A percentile compares a stretch with the other conserved stretches of the same genome.
Evolutionary conservation across 192 early-diverging fungal genomes (phyloP).

Genomic region (Coemansia sp.): DNA sequence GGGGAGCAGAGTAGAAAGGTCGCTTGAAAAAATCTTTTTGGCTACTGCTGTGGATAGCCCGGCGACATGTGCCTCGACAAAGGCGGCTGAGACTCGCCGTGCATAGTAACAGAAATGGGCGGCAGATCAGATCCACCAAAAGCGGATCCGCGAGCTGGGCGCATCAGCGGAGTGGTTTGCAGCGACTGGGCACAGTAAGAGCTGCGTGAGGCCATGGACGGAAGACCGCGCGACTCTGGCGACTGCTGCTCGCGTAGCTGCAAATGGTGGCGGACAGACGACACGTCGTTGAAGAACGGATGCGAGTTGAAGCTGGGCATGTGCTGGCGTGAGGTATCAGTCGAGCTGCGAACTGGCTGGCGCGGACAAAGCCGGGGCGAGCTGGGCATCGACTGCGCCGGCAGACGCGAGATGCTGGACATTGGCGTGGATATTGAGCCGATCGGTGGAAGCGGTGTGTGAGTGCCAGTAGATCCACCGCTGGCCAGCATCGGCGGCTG

Average conservation of each 20-base stretch:
- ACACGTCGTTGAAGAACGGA: constrained; percentile 45
- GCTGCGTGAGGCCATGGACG: constrained; percentile 5
- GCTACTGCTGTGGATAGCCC: background rate
- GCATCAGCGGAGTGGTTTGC: constrained; percentile 46
- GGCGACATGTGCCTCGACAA: background rate
- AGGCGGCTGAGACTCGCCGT: background rate
- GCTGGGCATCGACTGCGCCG: constrained; percentile 49
- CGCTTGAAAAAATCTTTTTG: background rate
- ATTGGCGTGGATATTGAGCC: constrained; percentile 8
- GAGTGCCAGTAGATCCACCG: background rate
- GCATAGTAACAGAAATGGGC: background rate
- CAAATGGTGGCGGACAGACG: constrained; percentile 48
- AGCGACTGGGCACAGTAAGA: constrained; percentile 21
- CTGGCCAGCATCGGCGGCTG: constrained; percentile 1
- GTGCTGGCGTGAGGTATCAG: constrained; percentile 2
- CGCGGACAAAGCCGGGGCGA: constrained; percentile 37
- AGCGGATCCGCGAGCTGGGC: constrained; percentile 9
- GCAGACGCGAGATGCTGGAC: background rate
- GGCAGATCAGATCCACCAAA: constrained; percentile 1
- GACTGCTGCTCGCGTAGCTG: constrained; percentile 22
- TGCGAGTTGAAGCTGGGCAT: constrained; percentile 1
- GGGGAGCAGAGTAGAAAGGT: background rate
- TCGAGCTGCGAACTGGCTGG: background rate
- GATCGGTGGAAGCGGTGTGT: constrained; percentile 24
- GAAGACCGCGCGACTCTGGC: constrained; percentile 3